Conservation (phyloP, 768 basidiomycete species). For the Tylopilus felleus region DNA sequence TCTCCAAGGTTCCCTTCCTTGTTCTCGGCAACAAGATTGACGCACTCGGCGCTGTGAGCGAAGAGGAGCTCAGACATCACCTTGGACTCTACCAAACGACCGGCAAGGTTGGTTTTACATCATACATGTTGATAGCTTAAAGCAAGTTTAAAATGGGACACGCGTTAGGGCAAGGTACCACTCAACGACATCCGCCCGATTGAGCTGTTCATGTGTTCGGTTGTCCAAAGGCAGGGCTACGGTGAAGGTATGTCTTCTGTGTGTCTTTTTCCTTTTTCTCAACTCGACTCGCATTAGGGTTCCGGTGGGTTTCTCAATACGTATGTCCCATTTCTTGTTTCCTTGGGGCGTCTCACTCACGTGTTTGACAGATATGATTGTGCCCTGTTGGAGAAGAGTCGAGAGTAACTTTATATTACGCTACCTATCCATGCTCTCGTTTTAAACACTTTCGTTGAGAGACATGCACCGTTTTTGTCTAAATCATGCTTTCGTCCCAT, state of each 20-base stretch:
- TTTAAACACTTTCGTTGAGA: slow-evolving; percentile 10
- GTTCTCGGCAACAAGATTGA: slow-evolving; percentile 99
- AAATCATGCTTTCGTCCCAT: slow-evolving; percentile 17
- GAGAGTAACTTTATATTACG: slow-evolving; percentile 16
- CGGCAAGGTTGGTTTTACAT: slow-evolving; percentile 69
- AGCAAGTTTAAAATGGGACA: slow-evolving; percentile 4
- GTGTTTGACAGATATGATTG: slow-evolving; percentile 24
- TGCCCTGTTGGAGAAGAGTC: background rate
- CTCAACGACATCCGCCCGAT: slow-evolving; percentile 96
- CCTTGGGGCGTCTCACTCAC: slow-evolving; percentile 3
- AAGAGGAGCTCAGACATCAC: slow-evolving; percentile 94
- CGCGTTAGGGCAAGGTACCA: slow-evolving; percentile 86
- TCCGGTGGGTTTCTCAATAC: slow-evolving; percentile 98
- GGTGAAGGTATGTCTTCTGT: slow-evolving; percentile 69
- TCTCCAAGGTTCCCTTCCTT: slow-evolving; percentile 95
- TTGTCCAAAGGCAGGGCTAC: slow-evolving; percentile 97
- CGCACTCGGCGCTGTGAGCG: slow-evolving; percentile 94
- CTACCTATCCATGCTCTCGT: slow-evolving; percentile 22
- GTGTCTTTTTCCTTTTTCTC: background rate
- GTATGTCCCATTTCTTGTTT: slow-evolving; percentile 42
- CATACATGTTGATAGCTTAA: background rate
- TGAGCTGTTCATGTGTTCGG: slow-evolving; percentile 99
- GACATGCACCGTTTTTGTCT: slow-evolving; percentile 7
- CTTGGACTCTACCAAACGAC: slow-evolving; percentile 99
- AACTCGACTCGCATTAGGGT: slow-evolving; percentile 44